phyloP scores from a whole-genome alignment of 176 grass and related monocot species.

The Oryza rufipogon region DNA sequence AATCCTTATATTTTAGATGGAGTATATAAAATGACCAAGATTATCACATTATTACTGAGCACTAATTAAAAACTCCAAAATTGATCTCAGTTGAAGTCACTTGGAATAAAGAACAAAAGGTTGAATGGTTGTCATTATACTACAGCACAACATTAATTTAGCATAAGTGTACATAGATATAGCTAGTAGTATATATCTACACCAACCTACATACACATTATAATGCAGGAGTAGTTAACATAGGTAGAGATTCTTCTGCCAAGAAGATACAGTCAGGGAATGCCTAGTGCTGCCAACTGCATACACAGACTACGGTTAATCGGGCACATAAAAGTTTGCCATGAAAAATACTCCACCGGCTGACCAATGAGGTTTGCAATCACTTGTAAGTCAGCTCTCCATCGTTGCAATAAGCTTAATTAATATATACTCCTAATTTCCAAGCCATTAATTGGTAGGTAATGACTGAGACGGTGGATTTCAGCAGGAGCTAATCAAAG shows the following conservation, averaged over 20 bases:
- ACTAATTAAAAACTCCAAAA: too few species aligned
- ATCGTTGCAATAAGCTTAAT: not conserved
- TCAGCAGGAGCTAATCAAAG: not conserved
- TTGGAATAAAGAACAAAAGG: not conserved
- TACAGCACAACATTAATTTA: not conserved
- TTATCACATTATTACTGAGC: too few species aligned
- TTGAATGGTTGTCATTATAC: not conserved
- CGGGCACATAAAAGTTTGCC: slow-evolving; percentile 22
- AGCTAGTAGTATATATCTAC: slow-evolving; percentile 11
- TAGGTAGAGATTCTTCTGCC: not conserved
- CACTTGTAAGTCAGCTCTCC: not conserved
- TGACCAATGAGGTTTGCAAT: slow-evolving; percentile 7
- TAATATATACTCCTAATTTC: not conserved
- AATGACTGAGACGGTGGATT: not conserved
- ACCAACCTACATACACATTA: not conserved
- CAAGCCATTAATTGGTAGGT: not conserved
- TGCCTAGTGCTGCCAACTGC: not conserved
- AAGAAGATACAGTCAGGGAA: slow-evolving; percentile 1
- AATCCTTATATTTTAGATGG: not conserved
- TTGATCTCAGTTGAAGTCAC: not conserved
- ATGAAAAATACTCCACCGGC: not conserved
- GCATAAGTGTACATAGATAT: not conserved
- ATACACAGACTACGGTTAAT: not conserved
- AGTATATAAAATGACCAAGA: not conserved
- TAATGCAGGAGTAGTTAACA: not conserved